Conservation (phyloP, 1,139 yeast species). For the Magnusiomyces suaveolens region DNA sequence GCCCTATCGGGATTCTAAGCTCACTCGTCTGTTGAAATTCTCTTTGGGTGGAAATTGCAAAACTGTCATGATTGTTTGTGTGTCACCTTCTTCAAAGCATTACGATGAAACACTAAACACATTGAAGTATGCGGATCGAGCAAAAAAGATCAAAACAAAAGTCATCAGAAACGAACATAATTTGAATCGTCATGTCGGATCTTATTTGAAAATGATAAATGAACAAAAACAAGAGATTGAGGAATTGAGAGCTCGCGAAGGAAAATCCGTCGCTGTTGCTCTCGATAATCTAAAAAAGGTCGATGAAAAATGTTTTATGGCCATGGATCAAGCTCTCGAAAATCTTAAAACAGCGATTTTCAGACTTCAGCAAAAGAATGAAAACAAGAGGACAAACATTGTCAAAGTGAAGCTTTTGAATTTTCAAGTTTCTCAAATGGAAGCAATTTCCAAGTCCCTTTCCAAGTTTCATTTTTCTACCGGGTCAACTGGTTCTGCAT, state of each 20-base stretch:
- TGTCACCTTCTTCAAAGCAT: slow-evolving; percentile 76
- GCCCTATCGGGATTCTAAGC: slow-evolving; percentile 83
- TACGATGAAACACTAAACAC: slow-evolving; percentile 90
- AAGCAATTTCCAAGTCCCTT: slow-evolving; percentile 1
- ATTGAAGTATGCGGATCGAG: slow-evolving; percentile 80
- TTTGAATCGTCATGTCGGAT: slow-evolving; percentile 77
- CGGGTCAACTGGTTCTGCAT: neutral
- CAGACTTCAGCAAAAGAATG: slow-evolving; percentile 16
- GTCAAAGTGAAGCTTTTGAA: slow-evolving; percentile 18
- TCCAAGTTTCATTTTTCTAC: neutral
- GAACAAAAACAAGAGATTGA: slow-evolving; percentile 74
- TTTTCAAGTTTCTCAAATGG: slow-evolving; percentile 19
- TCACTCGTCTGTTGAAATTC: slow-evolving; percentile 74
- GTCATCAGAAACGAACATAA: slow-evolving; percentile 65
- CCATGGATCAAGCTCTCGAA: slow-evolving; percentile 21
- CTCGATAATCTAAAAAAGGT: slow-evolving; percentile 10
- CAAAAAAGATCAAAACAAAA: slow-evolving; percentile 82
- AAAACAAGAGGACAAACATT: slow-evolving; percentile 15
- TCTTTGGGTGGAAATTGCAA: slow-evolving; percentile 93
- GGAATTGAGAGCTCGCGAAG: slow-evolving; percentile 51
- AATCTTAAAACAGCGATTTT: slow-evolving; percentile 18
- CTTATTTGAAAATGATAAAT: slow-evolving; percentile 75
- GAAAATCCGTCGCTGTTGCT: slow-evolving; percentile 34
- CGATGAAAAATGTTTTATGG: slow-evolving; percentile 4
- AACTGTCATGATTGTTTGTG: slow-evolving; percentile 91